A percentile compares a stretch with the other conserved stretches of the same genome.
Conservation (phyloP, 2,329 filamentous ascomycete species). For the Aspergillus costaricaensis region DNA sequence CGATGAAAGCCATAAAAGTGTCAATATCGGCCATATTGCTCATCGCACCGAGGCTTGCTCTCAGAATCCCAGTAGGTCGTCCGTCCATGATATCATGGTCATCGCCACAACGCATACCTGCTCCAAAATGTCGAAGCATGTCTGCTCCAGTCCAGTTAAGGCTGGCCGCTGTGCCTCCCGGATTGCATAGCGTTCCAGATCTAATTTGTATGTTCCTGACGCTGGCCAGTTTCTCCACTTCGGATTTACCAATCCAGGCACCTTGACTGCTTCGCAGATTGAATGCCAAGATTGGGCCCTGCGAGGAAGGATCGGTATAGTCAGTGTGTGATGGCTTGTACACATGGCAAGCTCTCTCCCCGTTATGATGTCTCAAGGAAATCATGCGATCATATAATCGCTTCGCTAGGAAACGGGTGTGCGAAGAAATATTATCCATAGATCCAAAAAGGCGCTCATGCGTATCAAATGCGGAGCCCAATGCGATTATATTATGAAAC, state of each 20-base stretch:
- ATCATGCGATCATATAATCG: slow-evolving; percentile 61
- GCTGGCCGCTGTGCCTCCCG: slow-evolving; percentile 75
- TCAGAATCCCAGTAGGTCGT: slow-evolving; percentile 83
- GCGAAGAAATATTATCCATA: slow-evolving; percentile 68
- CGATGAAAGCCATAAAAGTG: slow-evolving; percentile 69
- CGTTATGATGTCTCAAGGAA: slow-evolving; percentile 69
- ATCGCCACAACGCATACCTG: slow-evolving; percentile 79
- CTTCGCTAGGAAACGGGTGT: slow-evolving; percentile 67
- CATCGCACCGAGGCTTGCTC: slow-evolving; percentile 87
- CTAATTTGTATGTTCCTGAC: slow-evolving; percentile 80
- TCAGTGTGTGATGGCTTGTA: slow-evolving; percentile 54
- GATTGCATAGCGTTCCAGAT: slow-evolving; percentile 89
- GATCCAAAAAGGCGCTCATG: slow-evolving; percentile 71
- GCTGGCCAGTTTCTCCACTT: slow-evolving; percentile 83
- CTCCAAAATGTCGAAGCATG: slow-evolving; percentile 79
- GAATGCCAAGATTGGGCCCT: slow-evolving; percentile 80
- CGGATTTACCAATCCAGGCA: slow-evolving; percentile 75
- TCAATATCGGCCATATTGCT: slow-evolving; percentile 75
- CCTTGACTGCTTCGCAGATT: slow-evolving; percentile 72
- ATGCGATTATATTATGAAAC: slow-evolving; percentile 84
- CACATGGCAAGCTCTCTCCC: slow-evolving; percentile 63
- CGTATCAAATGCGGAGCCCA: slow-evolving; percentile 71
- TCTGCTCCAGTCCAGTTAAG: slow-evolving; percentile 78
- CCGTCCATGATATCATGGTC: slow-evolving; percentile 80
- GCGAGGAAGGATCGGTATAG: slow-evolving; percentile 49